Base-by-base conservation (phyloP, 495 filamentous ascomycete genomes). In the Rusavskia elegans region DNA sequence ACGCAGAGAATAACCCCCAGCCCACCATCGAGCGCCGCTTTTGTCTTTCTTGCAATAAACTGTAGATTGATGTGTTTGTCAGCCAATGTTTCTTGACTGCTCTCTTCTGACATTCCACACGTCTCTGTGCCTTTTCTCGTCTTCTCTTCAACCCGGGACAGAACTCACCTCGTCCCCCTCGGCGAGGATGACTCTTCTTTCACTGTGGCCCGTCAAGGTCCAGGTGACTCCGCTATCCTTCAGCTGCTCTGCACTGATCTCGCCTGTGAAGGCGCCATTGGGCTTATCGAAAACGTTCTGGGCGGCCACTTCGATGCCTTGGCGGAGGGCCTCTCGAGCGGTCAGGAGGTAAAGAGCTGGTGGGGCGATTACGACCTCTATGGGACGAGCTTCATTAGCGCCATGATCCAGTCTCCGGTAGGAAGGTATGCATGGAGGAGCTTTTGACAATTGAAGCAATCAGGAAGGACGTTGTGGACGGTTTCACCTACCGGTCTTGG, bases 281-380 rank as follows among this genome's bases (percentile, higher is more conserved):
- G 87, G 86, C 75, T 89, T 89, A 76, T 96, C 83, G 70, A 79
- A 97, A 68, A 96, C 86, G 63, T 98, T 96, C 75, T 98, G 92
- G 44, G 92, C 80, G 42, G 88, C 83, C 50, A 97, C 85, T 57
- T 84, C 79, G 61, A 96, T 76, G 52, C 79, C 78, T 45, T 69
- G 35, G 62, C 77, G 70, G 62, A 85, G 78, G 62, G 82, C 75
- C 63, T 89, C 79, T 57, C 81, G 82, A 57, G 87, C 79, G 56
- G 90, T 80, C 62, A 87, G 77, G 63, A 98, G 85, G 79, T 94
- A 96, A 65, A 96, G 74, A 19, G 87, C 68, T 13, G 92, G 86
- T 44, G 92, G 92, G 49, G 92, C 80, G 69, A 97, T 83, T 68
- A 95, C 92, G 63, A 93, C 85, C 79, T 98, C 90, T 87, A 55